A percentile compares a stretch with the other conserved stretches of the same genome.
Evolutionary conservation across 768 basidiomycete species (phyloP).

Genomic region (Mycena haematopus): DNA sequence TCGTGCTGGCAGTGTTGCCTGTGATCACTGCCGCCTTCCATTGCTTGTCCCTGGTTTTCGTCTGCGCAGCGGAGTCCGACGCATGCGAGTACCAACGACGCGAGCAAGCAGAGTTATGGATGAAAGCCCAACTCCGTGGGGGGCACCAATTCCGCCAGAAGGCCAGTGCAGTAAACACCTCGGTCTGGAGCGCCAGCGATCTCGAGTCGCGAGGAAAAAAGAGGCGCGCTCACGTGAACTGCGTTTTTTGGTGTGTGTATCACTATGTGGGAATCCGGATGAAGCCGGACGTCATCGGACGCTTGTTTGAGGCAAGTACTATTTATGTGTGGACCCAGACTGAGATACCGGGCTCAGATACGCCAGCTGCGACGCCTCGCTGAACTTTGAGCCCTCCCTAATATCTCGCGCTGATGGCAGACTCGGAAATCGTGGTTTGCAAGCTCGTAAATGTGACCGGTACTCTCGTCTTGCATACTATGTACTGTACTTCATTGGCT

Average conservation of each 20-base stretch:
- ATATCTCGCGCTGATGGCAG: too few species aligned
- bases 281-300: too few species aligned
- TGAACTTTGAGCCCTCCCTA: too few species aligned
- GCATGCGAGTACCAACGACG: neutral
- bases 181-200: neutral
- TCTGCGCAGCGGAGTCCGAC: neutral
- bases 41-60: neutral
- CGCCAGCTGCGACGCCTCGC: too few species aligned
- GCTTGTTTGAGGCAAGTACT: too few species aligned
- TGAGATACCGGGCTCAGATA: too few species aligned
- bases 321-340: too few species aligned
- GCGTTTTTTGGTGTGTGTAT: too few species aligned
- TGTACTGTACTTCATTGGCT: neutral
- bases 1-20: constrained; percentile 2
- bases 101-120: neutral
- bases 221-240: too few species aligned
- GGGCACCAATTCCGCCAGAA: neutral
- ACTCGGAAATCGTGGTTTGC: constrained; percentile 3
- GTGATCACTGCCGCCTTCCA: constrained; percentile 9
- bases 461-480: neutral
- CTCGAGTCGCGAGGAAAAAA: neutral
- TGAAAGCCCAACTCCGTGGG: neutral
- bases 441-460: constrained; percentile 13
- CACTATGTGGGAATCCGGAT: too few species aligned
- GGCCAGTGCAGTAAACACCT: constrained; percentile 1